Conservation (phyloP, 345 rosid species). For the Balakata baccata region DNA sequence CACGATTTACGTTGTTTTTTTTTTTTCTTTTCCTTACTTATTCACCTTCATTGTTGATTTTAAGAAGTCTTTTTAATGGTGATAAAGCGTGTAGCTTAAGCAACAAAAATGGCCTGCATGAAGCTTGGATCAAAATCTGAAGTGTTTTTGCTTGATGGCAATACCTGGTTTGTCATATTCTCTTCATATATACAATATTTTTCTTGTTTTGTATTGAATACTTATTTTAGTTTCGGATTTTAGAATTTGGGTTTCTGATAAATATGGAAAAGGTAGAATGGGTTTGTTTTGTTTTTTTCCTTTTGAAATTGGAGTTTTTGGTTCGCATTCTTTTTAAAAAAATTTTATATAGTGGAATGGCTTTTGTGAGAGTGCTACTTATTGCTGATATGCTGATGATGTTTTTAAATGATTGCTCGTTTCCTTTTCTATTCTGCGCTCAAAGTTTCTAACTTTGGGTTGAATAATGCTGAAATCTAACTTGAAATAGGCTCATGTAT, state of each 20-base stretch:
- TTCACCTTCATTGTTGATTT: not conserved
- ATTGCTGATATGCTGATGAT: not conserved
- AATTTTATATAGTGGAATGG: not conserved
- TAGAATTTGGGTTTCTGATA: constrained; percentile 18
- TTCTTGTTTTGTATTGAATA: not conserved
- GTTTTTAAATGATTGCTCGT: not conserved
- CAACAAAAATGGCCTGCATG: constrained; percentile 61
- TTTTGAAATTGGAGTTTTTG: not conserved
- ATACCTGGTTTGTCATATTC: constrained; percentile 49
- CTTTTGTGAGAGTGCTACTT: not conserved
- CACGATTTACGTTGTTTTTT: constrained; percentile 1
- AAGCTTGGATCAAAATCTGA: constrained; percentile 93
- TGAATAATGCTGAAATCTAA: no score
- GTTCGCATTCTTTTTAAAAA: not conserved
- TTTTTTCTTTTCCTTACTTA: not conserved
- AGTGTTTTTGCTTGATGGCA: constrained; percentile 61
- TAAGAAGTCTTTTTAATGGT: constrained; percentile 11
- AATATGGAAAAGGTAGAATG: not conserved
- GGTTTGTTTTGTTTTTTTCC: constrained; percentile 6
- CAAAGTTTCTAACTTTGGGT: no score
- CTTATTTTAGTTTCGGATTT: constrained; percentile 4
- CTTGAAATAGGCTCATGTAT: no score
- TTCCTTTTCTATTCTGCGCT: no score
- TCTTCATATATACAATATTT: not conserved
- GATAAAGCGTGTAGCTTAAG: constrained; percentile 12